Evolutionary conservation across 1,139 yeast species (phyloP), one percentile per base, ranked within the genome.

Genomic region (Candida sp.): DNA sequence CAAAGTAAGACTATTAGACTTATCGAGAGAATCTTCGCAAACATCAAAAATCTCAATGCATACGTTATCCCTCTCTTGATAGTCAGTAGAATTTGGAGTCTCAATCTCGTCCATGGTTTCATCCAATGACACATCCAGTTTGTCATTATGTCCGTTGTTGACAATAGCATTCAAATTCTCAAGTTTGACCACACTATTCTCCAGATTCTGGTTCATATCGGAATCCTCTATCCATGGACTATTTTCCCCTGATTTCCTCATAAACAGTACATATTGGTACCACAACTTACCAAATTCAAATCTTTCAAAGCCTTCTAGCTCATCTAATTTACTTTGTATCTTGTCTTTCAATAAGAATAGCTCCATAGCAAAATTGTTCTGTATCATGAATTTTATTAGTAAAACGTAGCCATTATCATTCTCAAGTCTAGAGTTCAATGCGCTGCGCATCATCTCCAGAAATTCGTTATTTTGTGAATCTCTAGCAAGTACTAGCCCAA

Each of bases 391-490:
- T 33, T 46, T 49, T 5, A 59, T 43, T 11, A 66, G 38, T 0
- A 54, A 60, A 19, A 55, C 40, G 36, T 60, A 58, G 1, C 45
- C 46, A 0, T 49, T 50, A 11, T 44, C 51, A 5, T 49, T 42
- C 5, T 54, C 58, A 43, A 57, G 56, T 45, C 52, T 57, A 4
- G 39, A 27, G 4, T 47, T 23, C 6, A 66, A 52, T 5, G 58
- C 45, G 3, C 55, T 49, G 22, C 57, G 45, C 0, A 63, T 49
- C 35, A 58, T 54, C 27, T 56, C 57, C 42, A 60, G 63, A 41
- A 73, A 56, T 37, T 52, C 55, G 2, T 52, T 53, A 40, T 52
- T 61, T 2, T 77, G 75, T 0, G 76, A 69, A 50, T 60, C 61
- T 41, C 64, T 70, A 39, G 69, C 58, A 32, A 71, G 55, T 4